phyloP scores from a whole-genome alignment of 2,329 filamentous ascomycete genomes.

The Fusarium chlamydosporum region DNA sequence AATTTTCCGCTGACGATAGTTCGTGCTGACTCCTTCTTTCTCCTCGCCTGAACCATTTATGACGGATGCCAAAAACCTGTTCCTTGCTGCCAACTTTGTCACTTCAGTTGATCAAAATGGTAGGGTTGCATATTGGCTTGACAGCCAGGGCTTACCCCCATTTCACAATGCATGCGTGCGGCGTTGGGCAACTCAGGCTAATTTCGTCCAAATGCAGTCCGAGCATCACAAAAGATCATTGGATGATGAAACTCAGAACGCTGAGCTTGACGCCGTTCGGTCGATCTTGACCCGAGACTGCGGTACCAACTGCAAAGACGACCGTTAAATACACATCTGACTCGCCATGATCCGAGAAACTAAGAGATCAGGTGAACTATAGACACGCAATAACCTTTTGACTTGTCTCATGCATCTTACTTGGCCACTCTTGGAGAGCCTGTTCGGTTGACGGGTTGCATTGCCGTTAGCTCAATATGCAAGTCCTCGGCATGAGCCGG shows the following conservation, averaged over 20 bases:
- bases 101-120: background rate
- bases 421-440: constrained; percentile 1
- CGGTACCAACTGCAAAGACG: constrained; percentile 12
- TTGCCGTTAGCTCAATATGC: constrained; percentile 26
- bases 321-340: constrained; percentile 2
- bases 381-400: constrained; percentile 5
- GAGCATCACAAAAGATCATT: background rate
- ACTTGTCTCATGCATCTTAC: constrained; percentile 5
- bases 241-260: background rate
- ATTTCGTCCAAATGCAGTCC: constrained; percentile 2
- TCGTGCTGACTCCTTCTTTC: background rate
- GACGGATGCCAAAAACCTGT: background rate
- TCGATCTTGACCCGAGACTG: constrained; percentile 32
- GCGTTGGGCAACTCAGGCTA: constrained; percentile 34
- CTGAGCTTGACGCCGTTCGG: constrained; percentile 14
- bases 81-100: background rate
- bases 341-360: constrained; percentile 1
- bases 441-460: constrained; percentile 23
- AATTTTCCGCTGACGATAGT: background rate
- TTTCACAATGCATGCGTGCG: constrained; percentile 24
- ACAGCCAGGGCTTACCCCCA: constrained; percentile 22
- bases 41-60: constrained; percentile 1
- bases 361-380: constrained; percentile 19
- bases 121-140: constrained; percentile 22
- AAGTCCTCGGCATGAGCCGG: background rate